Percentiles rank a stretch among this genome's conserved stretches.
phyloP scores from a whole-genome alignment of 2,329 filamentous ascomycete species.

The Fusarium falciforme region DNA sequence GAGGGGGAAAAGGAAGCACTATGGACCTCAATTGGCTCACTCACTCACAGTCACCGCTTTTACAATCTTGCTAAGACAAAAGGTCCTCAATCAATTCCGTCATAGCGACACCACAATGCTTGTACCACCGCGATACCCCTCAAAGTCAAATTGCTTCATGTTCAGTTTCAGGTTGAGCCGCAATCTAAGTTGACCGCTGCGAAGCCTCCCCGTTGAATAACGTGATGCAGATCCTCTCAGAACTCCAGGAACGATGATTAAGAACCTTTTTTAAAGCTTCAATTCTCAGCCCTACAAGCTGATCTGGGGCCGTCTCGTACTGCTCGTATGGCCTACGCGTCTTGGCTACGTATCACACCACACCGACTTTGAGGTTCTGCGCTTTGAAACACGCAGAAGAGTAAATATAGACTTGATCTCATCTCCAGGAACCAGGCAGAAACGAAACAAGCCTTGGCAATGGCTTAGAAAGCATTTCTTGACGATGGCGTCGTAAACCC shows the following conservation, averaged over 20 bases:
- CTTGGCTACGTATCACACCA: background rate
- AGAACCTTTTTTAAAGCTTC: background rate
- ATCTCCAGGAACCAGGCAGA: background rate
- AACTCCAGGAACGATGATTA: background rate
- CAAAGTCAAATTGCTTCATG: background rate
- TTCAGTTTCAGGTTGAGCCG: background rate
- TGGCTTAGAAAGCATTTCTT: background rate
- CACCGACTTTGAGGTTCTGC: background rate
- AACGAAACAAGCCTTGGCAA: background rate
- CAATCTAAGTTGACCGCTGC: background rate
- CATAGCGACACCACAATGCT: background rate
- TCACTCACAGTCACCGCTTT: background rate
- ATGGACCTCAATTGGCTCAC: background rate
- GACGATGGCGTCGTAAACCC: background rate
- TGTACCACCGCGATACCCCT: background rate
- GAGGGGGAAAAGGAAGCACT: background rate
- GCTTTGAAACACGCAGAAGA: background rate
- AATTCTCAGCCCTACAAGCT: background rate
- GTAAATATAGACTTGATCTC: background rate
- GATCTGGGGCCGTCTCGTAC: background rate
- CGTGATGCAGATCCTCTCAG: background rate
- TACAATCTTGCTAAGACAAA: background rate
- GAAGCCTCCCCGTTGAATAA: background rate
- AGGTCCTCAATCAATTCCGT: background rate
- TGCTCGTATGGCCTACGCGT: constrained; percentile 1